These are phyloP conservation scores for Neurospora sp. DNA, from an alignment of 495 filamentous ascomycete species.

Conservation along the genomic window DNA sequence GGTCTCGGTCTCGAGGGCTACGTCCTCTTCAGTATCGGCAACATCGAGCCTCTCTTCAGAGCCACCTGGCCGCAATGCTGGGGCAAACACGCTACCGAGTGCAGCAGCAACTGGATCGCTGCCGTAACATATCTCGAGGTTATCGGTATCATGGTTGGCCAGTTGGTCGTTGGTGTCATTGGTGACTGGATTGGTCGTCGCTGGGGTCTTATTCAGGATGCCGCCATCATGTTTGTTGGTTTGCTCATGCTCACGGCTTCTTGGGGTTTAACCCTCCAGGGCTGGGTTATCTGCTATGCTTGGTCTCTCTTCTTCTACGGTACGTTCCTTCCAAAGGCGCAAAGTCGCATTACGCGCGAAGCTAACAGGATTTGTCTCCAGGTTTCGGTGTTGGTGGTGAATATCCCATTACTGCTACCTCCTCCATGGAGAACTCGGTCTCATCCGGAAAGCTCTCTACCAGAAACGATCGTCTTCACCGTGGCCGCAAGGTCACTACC, in stretches of 20 bases:
- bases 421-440: conserved; percentile 85
- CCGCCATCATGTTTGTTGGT: conserved; percentile 83
- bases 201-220: conserved; percentile 89
- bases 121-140: conserved; percentile 80
- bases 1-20: conserved; percentile 86
- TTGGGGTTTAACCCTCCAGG: conserved; percentile 73
- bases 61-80: conserved; percentile 64
- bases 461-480: conserved; percentile 81
- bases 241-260: conserved; percentile 76
- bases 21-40: conserved; percentile 90
- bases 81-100: conserved; percentile 44
- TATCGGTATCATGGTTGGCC: conserved; percentile 78
- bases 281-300: conserved; percentile 88
- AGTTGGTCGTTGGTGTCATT: conserved; percentile 60
- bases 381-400: conserved; percentile 81
- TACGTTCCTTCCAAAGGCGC: conserved; percentile 10
- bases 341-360: not conserved
- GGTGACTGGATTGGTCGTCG: conserved; percentile 67
- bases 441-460: conserved; percentile 78
- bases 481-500: conserved; percentile 82
- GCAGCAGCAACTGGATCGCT: conserved; percentile 62
- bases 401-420: conserved; percentile 93
- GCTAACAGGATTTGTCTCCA: conserved; percentile 11
- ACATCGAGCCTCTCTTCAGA: conserved; percentile 66
- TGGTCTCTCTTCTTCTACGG: conserved; percentile 88